Percentiles rank a stretch among this genome's conserved stretches.
phyloP scores from a whole-genome alignment of 2,329 filamentous ascomycete genomes.

The Xylaria arbuscula region DNA sequence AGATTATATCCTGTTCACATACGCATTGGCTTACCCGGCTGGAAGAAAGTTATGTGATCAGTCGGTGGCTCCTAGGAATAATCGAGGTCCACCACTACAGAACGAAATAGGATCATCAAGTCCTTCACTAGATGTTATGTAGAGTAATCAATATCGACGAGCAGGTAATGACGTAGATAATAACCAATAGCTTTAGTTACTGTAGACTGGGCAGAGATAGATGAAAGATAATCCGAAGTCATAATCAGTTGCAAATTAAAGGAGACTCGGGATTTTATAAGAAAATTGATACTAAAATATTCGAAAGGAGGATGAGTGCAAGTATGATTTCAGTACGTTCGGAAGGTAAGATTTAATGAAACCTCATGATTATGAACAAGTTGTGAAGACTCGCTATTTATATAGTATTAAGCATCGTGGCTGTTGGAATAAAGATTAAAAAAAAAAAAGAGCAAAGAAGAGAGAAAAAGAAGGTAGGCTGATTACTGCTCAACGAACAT shows the following conservation, averaged over 20 bases:
- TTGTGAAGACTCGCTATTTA: neutral
- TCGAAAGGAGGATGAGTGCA: too few species aligned
- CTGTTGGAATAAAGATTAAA: neutral
- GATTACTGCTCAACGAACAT: too few species aligned
- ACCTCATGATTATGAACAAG: too few species aligned
- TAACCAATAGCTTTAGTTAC: neutral
- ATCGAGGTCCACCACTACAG: neutral
- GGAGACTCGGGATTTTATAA: too few species aligned
- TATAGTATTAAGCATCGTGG: neutral
- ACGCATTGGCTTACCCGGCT: neutral
- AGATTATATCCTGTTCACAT: neutral
- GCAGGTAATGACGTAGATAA: neutral
- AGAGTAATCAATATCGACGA: neutral
- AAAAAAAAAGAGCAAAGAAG: too few species aligned
- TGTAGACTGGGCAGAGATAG: neutral
- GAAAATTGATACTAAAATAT: too few species aligned
- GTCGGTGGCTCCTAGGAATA: neutral
- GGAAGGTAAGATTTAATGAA: too few species aligned
- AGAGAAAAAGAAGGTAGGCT: too few species aligned
- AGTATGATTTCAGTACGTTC: too few species aligned
- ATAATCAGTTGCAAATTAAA: too few species aligned
- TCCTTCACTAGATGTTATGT: neutral
- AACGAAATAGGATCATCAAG: too few species aligned
- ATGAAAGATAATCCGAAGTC: neutral
- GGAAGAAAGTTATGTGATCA: neutral